Evolutionary conservation across 768 basidiomycete genomes (phyloP).

Genomic region (Kwoniella sp.): DNA sequence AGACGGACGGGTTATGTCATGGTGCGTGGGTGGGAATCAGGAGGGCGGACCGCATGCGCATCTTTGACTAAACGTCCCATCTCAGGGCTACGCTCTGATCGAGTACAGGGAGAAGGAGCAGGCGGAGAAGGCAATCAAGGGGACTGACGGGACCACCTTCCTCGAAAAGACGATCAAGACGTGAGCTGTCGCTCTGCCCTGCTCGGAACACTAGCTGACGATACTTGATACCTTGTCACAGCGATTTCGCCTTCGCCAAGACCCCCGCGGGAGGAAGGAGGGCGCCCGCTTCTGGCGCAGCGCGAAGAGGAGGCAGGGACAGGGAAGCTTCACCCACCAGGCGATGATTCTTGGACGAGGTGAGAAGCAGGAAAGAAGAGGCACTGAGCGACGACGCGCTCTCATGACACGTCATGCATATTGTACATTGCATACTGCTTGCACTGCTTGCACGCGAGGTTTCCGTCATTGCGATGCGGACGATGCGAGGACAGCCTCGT

Average conservation of each 20-base stretch:
- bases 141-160: slow-evolving; percentile 73
- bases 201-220: too few species aligned
- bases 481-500: too few species aligned
- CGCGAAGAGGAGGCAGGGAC: slow-evolving; percentile 27
- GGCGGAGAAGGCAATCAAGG: slow-evolving; percentile 88
- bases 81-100: slow-evolving; percentile 91
- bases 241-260: slow-evolving; percentile 43
- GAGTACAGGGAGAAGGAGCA: slow-evolving; percentile 95
- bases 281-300: slow-evolving; percentile 2
- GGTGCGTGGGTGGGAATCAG: slow-evolving; percentile 54
- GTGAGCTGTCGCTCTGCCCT: too few species aligned
- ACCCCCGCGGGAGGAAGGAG: slow-evolving; percentile 27
- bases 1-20: slow-evolving; percentile 97
- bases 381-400: too few species aligned
- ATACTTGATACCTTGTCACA: neutral
- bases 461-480: too few species aligned
- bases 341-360: too few species aligned
- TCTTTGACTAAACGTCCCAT: neutral
- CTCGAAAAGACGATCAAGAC: slow-evolving; percentile 79
- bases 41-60: neutral
- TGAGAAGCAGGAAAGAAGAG: too few species aligned
- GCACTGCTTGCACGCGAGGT: too few species aligned
- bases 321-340: slow-evolving; percentile 31
- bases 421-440: too few species aligned
- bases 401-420: too few species aligned